Evolutionary conservation across 352 stramenopile genomes (phyloP).

Genomic region (Albugo candida): DNA sequence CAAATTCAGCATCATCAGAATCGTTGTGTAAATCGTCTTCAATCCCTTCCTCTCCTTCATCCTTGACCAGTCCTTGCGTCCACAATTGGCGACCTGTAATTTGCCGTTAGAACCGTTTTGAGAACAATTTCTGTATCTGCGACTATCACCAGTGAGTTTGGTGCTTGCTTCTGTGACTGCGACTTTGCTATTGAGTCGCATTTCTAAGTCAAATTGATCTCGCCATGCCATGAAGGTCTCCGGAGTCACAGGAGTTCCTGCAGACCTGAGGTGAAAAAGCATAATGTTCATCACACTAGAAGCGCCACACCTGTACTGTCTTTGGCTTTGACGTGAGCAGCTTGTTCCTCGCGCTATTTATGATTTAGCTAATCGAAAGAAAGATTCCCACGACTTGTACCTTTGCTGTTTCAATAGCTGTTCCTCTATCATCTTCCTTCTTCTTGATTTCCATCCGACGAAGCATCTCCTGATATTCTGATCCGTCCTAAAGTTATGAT

Average conservation of each 20-base stretch:
- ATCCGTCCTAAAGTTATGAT: constrained; percentile 31
- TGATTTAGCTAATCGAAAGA: background rate
- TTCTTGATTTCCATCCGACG: constrained; percentile 58
- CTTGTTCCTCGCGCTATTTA: background rate
- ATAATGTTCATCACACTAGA: no score
- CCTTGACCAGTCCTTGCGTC: constrained; percentile 50
- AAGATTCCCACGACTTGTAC: background rate
- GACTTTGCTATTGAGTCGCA: constrained; percentile 20
- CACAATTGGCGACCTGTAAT: constrained; percentile 35
- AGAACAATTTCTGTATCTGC: background rate
- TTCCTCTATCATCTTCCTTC: constrained; percentile 55
- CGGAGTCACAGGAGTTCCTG: constrained; percentile 61
- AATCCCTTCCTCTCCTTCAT: constrained; percentile 21
- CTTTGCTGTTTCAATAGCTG: constrained; percentile 19
- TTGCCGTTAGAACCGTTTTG: background rate
- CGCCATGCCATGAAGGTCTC: constrained; percentile 57
- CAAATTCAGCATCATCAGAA: constrained; percentile 11
- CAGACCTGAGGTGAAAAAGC: background rate
- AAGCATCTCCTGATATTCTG: constrained; percentile 79
- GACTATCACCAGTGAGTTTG: constrained; percentile 43
- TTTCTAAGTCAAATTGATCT: constrained; percentile 48
- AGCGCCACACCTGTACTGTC: background rate
- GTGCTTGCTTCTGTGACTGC: constrained; percentile 17
- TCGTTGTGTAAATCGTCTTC: constrained; percentile 18
- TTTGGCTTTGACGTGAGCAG: background rate